These are phyloP conservation scores for Acmispon strigosus DNA, from an alignment of 306 rosid species.

Conservation along the genomic window DNA sequence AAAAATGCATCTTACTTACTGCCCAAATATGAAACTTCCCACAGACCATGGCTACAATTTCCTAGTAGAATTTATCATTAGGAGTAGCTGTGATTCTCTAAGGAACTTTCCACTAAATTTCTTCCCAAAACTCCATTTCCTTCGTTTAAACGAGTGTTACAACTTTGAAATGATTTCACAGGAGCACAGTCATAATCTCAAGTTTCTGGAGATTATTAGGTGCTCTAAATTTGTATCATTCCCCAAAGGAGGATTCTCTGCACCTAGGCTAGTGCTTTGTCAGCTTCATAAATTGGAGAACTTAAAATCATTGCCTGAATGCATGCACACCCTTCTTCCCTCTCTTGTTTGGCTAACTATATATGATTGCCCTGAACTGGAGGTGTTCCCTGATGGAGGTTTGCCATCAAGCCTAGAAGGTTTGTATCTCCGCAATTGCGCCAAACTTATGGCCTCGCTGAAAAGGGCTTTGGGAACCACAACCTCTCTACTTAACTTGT, in stretches of 20 bases:
- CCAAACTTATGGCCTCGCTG: background rate
- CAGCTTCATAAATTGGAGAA: background rate
- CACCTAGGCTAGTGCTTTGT: background rate
- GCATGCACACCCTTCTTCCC: constrained; percentile 15
- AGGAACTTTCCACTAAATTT: background rate
- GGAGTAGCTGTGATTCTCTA: background rate
- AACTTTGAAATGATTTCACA: background rate
- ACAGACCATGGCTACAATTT: background rate
- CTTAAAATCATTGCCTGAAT: constrained; percentile 3
- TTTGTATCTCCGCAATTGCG: background rate
- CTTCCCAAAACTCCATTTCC: background rate
- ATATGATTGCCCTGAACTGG: constrained; percentile 3
- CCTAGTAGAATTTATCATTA: background rate
- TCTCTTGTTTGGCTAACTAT: background rate
- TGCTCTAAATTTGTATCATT: constrained; percentile 23
- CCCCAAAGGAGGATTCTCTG: background rate
- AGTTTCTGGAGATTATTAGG: rapidly evolving
- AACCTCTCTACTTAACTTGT: background rate
- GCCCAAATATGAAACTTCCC: background rate
- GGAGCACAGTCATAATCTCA: background rate
- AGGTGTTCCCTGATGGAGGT: constrained; percentile 8
- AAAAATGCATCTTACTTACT: rapidly evolving
- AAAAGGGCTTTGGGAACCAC: background rate
- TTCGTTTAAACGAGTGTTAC: rapidly evolving
- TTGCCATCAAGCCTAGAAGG: constrained; percentile 1